Evolutionary conservation across 2,329 filamentous ascomycete genomes (phyloP), one percentile per base, ranked within the genome.

Genomic region (Paecilomyces niveus): DNA sequence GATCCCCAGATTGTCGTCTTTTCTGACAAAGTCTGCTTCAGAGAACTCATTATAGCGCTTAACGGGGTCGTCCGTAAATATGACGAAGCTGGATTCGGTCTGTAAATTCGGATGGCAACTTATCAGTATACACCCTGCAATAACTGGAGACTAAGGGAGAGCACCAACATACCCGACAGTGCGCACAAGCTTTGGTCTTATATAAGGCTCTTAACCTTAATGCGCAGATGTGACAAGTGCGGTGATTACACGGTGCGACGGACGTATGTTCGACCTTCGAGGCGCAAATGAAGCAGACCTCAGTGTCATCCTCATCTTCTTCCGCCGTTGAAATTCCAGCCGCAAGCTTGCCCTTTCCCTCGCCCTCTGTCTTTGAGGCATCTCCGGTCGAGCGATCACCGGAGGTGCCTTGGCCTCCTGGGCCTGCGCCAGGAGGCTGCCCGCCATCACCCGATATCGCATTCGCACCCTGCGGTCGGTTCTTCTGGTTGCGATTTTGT

Each of bases 281-380:
- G 58, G 94, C 93, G 76, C 94, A 99, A 70, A 99, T 99, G 76
- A 97, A 97, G 83, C 94, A 99, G 61, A 97, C 84, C 62, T 97
- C 92, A 26, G 82, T 87, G 58, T 92, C 89, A 31, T 79, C 79
- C 24, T 82, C 83, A 54, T 83, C 83, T 54, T 83, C 83, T 2
- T 75, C 72, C 13, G 68, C 72, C 13, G 68, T 66, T 35, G 66
- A 68, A 15, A 64, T 63, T 32, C 55, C 56, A 26, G 65, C 58
- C 33, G 68, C 64, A 55, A 67, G 68, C 67, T 74, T 72, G 57
- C 58, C 63, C 54, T 64, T 64, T 54, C 55, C 59, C 52, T 72
- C 71, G 57, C 66, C 69, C 66, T 70, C 68, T 57, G 66, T 65
- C 63, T 67, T 66, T 57, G 64, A 70, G 74, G 77, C 76, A 76